Evolutionary conservation across 352 stramenopile genomes (phyloP).

Genomic region (Globisporangium perplexum): DNA sequence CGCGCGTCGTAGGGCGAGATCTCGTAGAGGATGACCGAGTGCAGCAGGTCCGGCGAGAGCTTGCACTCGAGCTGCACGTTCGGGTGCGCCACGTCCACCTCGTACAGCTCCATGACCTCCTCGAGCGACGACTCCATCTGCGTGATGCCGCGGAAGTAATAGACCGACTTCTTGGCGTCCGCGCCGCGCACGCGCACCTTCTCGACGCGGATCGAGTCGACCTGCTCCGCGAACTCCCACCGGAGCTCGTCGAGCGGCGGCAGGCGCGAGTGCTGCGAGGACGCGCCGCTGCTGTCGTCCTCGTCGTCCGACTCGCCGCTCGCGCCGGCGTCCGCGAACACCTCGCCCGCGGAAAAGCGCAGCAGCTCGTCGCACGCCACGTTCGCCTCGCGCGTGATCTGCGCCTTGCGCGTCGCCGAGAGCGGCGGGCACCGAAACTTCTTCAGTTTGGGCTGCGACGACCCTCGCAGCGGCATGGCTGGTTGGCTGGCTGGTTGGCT

Average conservation of each 20-base stretch:
- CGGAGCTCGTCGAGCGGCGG: conserved; percentile 32
- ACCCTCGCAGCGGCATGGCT: conserved; percentile 30
- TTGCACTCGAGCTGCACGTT: conserved; percentile 76
- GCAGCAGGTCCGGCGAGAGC: conserved; percentile 61
- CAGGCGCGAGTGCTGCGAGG: neutral
- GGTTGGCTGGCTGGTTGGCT: neutral
- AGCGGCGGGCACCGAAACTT: conserved; percentile 76
- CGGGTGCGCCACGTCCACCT: conserved; percentile 63
- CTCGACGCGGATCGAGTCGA: conserved; percentile 66
- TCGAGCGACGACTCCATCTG: conserved; percentile 59
- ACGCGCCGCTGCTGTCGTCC: conserved; percentile 1
- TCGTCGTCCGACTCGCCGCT: conserved; percentile 18
- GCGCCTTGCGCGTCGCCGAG: conserved; percentile 41
- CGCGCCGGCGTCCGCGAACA: conserved; percentile 24
- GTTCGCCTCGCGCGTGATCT: conserved; percentile 73
- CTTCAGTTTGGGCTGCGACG: conserved; percentile 57
- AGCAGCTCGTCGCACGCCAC: conserved; percentile 73
- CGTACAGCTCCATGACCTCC: conserved; percentile 69
- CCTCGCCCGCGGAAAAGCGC: conserved; percentile 59
- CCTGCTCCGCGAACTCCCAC: conserved; percentile 70
- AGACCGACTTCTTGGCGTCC: conserved; percentile 50
- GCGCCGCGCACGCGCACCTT: conserved; percentile 71
- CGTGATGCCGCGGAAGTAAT: conserved; percentile 71
- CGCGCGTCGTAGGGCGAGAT: conserved; percentile 48
- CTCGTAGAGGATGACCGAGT: conserved; percentile 79